These are phyloP conservation scores for Iris pallida DNA, from an alignment of 116 monocot genomes.

Conservation along the genomic window DNA sequence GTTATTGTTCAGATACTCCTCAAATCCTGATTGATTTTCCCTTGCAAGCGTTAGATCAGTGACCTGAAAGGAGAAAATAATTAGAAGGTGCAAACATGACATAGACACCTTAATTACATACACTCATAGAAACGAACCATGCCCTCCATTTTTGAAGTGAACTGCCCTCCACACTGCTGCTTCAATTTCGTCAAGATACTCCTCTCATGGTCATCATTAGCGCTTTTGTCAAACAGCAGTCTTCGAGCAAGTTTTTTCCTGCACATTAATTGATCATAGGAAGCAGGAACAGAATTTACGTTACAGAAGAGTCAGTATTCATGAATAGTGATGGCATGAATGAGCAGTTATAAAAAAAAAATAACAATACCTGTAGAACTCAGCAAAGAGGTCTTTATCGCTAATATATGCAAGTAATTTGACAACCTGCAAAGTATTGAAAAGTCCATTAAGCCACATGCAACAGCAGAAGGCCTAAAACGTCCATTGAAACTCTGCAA, in stretches of 20 bases:
- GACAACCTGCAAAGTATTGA: slow-evolving; percentile 60
- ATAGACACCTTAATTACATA: neutral
- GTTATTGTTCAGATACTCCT: slow-evolving; percentile 33
- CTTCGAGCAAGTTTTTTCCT: slow-evolving; percentile 55
- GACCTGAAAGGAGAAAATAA: slow-evolving; percentile 26
- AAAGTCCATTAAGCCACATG: neutral
- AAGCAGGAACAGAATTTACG: neutral
- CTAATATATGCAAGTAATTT: slow-evolving; percentile 91
- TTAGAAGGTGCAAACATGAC: neutral
- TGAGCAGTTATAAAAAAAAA: neutral
- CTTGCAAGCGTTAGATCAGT: slow-evolving; percentile 48
- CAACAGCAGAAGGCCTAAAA: neutral
- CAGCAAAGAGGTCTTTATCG: slow-evolving; percentile 93
- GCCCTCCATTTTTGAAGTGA: slow-evolving; percentile 61
- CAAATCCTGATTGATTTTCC: slow-evolving; percentile 39
- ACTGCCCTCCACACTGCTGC: slow-evolving; percentile 49
- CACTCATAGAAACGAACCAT: slow-evolving; percentile 32
- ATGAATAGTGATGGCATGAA: neutral
- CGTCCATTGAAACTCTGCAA: no score
- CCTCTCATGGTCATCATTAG: slow-evolving; percentile 49
- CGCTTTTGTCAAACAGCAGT: slow-evolving; percentile 41
- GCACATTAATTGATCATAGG: slow-evolving; percentile 4
- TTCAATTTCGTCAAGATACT: slow-evolving; percentile 44
- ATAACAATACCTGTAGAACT: slow-evolving; percentile 71
- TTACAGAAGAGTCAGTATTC: neutral